Percentiles rank a stretch among this genome's conserved stretches.
Evolutionary conservation across 2,329 filamentous ascomycete genomes (phyloP).

Genomic region (Phoma sp.): DNA sequence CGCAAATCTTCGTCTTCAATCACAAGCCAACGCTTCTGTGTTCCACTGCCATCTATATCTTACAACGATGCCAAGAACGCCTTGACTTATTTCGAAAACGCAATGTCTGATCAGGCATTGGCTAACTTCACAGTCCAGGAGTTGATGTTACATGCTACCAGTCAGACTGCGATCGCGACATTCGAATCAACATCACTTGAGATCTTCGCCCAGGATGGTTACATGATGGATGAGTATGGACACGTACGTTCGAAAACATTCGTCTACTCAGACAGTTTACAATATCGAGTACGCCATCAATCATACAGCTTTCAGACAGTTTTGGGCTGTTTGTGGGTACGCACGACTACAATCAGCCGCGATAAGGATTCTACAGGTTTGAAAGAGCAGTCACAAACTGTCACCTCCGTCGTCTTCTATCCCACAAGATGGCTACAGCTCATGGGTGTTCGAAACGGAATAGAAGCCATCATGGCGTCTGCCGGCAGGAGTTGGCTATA

Average conservation of each 20-base stretch:
- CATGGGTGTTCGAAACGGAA: slow-evolving; percentile 10
- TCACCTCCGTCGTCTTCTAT: slow-evolving; percentile 16
- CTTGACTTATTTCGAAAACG: not conserved
- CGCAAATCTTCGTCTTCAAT: not conserved
- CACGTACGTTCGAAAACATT: slow-evolving; percentile 17
- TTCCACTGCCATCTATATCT: not conserved
- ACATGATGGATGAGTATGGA: slow-evolving; percentile 22
- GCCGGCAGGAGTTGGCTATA: slow-evolving; percentile 16
- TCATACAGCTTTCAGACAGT: slow-evolving; percentile 10
- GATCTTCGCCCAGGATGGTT: slow-evolving; percentile 23
- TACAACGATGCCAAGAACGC: not conserved
- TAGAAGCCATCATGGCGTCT: slow-evolving; percentile 19
- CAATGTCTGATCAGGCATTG: not conserved
- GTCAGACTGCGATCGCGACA: slow-evolving; percentile 13
- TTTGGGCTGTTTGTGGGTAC: slow-evolving; percentile 15
- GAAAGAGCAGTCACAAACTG: slow-evolving; percentile 1
- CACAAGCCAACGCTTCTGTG: not conserved
- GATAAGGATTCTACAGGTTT: not conserved
- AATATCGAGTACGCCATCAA: slow-evolving; percentile 7
- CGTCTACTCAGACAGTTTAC: slow-evolving; percentile 15
- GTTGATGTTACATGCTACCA: slow-evolving; percentile 20
- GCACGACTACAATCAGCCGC: slow-evolving; percentile 5
- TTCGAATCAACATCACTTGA: slow-evolving; percentile 20
- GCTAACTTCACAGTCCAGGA: slow-evolving; percentile 2
- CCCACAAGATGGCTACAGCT: slow-evolving; percentile 12